A percentile compares a stretch with the other conserved stretches of the same genome.
These are phyloP conservation scores for Backusella liffmaniae DNA, from an alignment of 192 early-diverging fungal genomes.

Conservation along the genomic window DNA sequence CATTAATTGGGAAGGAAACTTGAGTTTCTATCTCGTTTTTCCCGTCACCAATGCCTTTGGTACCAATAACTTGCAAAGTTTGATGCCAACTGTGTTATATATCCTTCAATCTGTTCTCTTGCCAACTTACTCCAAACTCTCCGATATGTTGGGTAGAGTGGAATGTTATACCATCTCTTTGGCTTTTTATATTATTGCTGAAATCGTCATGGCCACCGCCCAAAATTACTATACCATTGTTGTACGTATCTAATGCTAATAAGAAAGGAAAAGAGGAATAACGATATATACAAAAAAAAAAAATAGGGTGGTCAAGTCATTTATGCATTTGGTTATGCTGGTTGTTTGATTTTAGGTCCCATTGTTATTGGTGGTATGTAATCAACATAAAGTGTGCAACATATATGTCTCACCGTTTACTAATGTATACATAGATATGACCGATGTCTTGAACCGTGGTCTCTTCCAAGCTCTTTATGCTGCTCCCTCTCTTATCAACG, in stretches of 20 bases:
- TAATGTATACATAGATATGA: constrained; percentile 15
- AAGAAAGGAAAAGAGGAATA: background rate
- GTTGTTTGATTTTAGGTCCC: constrained; percentile 12
- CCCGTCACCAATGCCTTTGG: constrained; percentile 14
- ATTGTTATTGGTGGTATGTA: constrained; percentile 16
- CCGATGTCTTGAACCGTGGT: constrained; percentile 18
- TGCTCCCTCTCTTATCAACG: constrained; percentile 19
- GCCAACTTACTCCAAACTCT: constrained; percentile 18
- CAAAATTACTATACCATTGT: constrained; percentile 9
- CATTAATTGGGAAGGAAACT: constrained; percentile 10
- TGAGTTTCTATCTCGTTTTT: background rate
- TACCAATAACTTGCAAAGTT: constrained; percentile 8
- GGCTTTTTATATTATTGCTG: background rate
- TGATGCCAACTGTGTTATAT: constrained; percentile 17
- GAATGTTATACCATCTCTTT: constrained; percentile 10
- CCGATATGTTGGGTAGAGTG: constrained; percentile 23
- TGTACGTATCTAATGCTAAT: background rate
- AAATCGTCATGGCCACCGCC: constrained; percentile 3
- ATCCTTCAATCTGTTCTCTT: constrained; percentile 18
- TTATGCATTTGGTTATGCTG: constrained; percentile 28
- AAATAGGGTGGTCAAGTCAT: constrained; percentile 27
- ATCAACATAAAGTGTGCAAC: background rate
- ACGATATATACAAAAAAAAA: background rate
- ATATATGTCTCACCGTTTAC: background rate
- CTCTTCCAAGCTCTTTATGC: constrained; percentile 18